phyloP scores from a whole-genome alignment of 331 rosid species.

The Quercus lobata region DNA sequence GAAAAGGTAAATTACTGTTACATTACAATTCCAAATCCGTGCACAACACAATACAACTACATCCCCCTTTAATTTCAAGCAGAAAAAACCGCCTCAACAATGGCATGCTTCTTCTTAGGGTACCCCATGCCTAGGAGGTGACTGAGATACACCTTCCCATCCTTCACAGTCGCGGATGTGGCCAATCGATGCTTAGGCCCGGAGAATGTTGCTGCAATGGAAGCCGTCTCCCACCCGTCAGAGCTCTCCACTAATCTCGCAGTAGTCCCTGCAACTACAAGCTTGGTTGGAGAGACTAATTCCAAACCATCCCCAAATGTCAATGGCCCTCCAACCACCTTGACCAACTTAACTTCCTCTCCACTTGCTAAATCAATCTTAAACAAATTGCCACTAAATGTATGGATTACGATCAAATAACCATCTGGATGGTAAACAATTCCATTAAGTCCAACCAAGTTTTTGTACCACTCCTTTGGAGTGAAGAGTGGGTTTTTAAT shows the following conservation, averaged over 20 bases:
- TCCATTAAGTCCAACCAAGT: slow-evolving; percentile 71
- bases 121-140: slow-evolving; percentile 74
- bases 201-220: slow-evolving; percentile 46
- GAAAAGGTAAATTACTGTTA: not conserved
- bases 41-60: not conserved
- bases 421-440: slow-evolving; percentile 93
- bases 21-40: not conserved
- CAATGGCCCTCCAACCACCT: slow-evolving; percentile 54
- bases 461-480: slow-evolving; percentile 76
- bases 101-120: slow-evolving; percentile 77
- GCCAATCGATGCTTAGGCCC: slow-evolving; percentile 83
- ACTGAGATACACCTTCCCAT: slow-evolving; percentile 76
- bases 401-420: slow-evolving; percentile 68
- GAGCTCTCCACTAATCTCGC: slow-evolving; percentile 81
- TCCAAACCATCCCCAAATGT: slow-evolving; percentile 75
- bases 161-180: slow-evolving; percentile 80
- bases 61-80: not conserved
- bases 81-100: slow-evolving; percentile 77
- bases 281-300: slow-evolving; percentile 62
- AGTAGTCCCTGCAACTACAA: slow-evolving; percentile 82
- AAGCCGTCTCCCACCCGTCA: slow-evolving; percentile 89
- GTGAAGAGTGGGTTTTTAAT: slow-evolving; percentile 62
- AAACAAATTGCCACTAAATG: slow-evolving; percentile 63
- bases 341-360: slow-evolving; percentile 55
- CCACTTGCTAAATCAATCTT: slow-evolving; percentile 65